phyloP scores from a whole-genome alignment of 1,284 basidiomycete genomes.

The Vanrija sp. region DNA sequence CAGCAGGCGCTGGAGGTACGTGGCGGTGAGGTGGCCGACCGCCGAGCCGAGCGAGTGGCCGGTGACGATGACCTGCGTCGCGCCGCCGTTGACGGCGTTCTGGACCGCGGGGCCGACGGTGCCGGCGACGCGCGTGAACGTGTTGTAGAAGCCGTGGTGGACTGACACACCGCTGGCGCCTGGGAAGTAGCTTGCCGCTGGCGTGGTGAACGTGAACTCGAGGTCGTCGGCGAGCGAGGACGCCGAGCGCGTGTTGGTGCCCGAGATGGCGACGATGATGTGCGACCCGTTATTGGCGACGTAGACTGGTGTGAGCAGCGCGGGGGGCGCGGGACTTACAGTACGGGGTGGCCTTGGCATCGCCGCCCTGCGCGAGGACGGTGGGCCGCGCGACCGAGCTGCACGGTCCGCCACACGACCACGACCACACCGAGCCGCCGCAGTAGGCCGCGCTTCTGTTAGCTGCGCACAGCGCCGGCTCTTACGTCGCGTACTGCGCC shows the following conservation, averaged over 20 bases:
- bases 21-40: conserved; percentile 14
- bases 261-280: conserved; percentile 17
- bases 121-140: conserved; percentile 17
- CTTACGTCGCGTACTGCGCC: too few species aligned
- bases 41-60: conserved; percentile 30
- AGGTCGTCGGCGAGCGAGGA: conserved; percentile 20
- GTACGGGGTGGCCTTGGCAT: not conserved
- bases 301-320: conserved; percentile 1
- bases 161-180: not conserved
- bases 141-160: not conserved
- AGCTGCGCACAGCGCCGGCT: not conserved
- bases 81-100: conserved; percentile 2
- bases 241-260: conserved; percentile 15
- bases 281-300: conserved; percentile 4
- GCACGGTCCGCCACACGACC: not conserved
- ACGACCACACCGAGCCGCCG: not conserved
- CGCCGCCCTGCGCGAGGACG: not conserved
- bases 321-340: not conserved
- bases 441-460: not conserved
- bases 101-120: conserved; percentile 7
- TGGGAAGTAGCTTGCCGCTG: not conserved
- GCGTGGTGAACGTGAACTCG: conserved; percentile 11
- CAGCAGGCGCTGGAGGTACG: conserved; percentile 18
- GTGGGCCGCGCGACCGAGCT: not conserved
- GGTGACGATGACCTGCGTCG: conserved; percentile 18